Conservation (phyloP, 805 yeast genomes). For the Maudiozyma saulgeensis region DNA sequence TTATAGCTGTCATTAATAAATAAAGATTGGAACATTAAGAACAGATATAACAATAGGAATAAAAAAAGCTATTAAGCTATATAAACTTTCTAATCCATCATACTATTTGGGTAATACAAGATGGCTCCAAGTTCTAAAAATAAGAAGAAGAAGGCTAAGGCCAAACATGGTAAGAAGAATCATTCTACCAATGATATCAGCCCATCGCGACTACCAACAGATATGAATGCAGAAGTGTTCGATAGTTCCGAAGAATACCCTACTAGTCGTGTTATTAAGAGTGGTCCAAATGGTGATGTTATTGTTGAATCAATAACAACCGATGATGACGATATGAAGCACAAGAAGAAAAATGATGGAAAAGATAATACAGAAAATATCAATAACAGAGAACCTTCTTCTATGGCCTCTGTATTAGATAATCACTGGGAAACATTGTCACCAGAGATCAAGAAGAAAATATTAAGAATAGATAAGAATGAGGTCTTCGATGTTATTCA, state of each 20-base stretch:
- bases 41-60: no score
- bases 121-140: slow-evolving; percentile 24
- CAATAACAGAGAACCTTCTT: slow-evolving; percentile 5
- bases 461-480: slow-evolving; percentile 58
- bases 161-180: background rate
- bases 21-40: no score
- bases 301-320: slow-evolving; percentile 43
- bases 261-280: slow-evolving; percentile 57
- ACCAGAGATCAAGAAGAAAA: slow-evolving; percentile 48
- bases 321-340: slow-evolving; percentile 7
- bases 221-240: slow-evolving; percentile 37
- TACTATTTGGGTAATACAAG: background rate
- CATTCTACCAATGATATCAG: background rate
- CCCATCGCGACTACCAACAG: slow-evolving; percentile 2
- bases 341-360: background rate
- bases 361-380: slow-evolving; percentile 3
- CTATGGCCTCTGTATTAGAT: slow-evolving; percentile 23
- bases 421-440: slow-evolving; percentile 55
- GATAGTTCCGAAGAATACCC: slow-evolving; percentile 60
- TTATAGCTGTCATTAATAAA: no score
- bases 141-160: slow-evolving; percentile 22
- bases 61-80: background rate
- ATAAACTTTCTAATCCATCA: background rate
- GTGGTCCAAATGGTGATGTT: slow-evolving; percentile 67
- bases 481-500: slow-evolving; percentile 58